phyloP scores from a whole-genome alignment of 257 asterid genomes.

The Verbascum thapsus region DNA sequence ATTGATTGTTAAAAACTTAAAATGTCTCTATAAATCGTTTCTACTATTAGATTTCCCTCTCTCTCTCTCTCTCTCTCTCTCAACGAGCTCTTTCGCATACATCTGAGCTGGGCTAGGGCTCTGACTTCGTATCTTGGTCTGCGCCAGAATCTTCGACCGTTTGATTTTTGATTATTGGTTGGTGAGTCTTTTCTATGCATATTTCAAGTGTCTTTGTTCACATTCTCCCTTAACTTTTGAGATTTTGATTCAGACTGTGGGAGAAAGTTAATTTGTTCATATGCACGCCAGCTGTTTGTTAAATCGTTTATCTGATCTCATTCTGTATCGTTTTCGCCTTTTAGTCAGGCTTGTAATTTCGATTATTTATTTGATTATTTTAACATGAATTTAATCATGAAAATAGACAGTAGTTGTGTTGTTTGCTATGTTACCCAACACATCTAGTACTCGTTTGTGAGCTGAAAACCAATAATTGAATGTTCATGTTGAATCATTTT shows the following conservation, averaged over 20 bases:
- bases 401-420: background rate
- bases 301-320: conserved; percentile 15
- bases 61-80: background rate
- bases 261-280: too few species aligned
- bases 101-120: background rate
- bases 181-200: too few species aligned
- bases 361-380: background rate
- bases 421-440: background rate
- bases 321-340: background rate
- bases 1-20: too few species aligned
- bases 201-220: background rate
- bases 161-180: background rate
- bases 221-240: too few species aligned
- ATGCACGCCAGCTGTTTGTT: conserved; percentile 39
- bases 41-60: background rate
- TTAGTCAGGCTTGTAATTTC: background rate
- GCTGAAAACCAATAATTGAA: background rate
- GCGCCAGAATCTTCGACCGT: too few species aligned
- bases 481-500: too few species aligned
- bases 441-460: background rate
- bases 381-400: background rate
- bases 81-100: background rate
- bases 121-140: background rate
- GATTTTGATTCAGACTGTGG: too few species aligned
- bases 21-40: too few species aligned